Conservation (phyloP, 2,329 filamentous ascomycete species). For the Achaetomium macrosporum region DNA sequence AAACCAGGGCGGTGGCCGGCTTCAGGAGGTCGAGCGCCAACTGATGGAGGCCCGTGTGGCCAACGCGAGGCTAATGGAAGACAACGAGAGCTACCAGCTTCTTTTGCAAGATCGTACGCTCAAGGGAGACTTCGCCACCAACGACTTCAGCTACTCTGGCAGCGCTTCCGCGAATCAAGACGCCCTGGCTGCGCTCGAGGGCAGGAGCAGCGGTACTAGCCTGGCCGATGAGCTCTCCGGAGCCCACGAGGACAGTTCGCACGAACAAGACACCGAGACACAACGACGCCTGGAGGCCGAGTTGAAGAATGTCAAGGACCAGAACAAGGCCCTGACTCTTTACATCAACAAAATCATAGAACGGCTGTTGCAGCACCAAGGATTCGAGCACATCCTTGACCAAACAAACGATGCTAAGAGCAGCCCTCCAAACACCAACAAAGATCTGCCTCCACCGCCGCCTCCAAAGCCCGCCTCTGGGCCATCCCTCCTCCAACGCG, state of each 20-base stretch:
- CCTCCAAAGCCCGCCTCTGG: constrained; percentile 39
- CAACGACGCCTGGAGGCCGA: constrained; percentile 71
- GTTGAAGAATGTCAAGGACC: constrained; percentile 73
- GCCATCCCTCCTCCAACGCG: constrained; percentile 52
- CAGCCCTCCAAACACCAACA: constrained; percentile 56
- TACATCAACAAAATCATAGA: constrained; percentile 99
- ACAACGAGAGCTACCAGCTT: constrained; percentile 96
- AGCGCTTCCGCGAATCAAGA: constrained; percentile 53
- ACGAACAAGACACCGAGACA: constrained; percentile 35
- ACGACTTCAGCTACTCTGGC: constrained; percentile 68
- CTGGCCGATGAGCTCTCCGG: constrained; percentile 87
- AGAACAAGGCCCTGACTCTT: constrained; percentile 93
- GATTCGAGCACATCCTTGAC: constrained; percentile 90
- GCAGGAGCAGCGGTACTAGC: constrained; percentile 45
- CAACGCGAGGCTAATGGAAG: constrained; percentile 93
- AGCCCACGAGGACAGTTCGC: constrained; percentile 43
- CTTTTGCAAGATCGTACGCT: constrained; percentile 91
- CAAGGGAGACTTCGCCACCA: constrained; percentile 84
- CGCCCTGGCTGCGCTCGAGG: constrained; percentile 59
- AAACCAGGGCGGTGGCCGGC: constrained; percentile 79
- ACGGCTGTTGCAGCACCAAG: constrained; percentile 85
- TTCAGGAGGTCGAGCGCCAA: constrained; percentile 85
- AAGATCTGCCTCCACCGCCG: constrained; percentile 77
- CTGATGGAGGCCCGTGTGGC: constrained; percentile 91
- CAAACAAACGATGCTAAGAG: constrained; percentile 62